Evolutionary conservation across 768 basidiomycete species (phyloP).

Genomic region (Austroboletus festivus): DNA sequence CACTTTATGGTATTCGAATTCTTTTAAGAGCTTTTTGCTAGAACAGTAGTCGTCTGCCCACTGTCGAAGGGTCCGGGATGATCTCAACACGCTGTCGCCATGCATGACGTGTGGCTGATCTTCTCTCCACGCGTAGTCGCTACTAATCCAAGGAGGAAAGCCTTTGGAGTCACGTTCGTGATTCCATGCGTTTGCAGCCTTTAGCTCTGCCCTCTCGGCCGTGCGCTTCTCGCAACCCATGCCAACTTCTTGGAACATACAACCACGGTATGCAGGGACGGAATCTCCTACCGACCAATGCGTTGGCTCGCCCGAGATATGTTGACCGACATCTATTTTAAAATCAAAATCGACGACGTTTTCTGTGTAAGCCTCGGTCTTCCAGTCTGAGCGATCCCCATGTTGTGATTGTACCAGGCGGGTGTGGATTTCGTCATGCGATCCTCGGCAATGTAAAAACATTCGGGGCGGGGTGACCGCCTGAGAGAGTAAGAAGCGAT

Average conservation of each 20-base stretch:
- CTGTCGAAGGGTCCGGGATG: constrained; percentile 60
- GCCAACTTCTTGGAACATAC: constrained; percentile 58
- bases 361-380: constrained; percentile 53
- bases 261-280: constrained; percentile 63
- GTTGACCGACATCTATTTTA: constrained; percentile 49
- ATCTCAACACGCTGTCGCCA: constrained; percentile 36
- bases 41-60: constrained; percentile 86
- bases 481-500: constrained; percentile 67
- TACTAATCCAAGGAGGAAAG: constrained; percentile 48
- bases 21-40: constrained; percentile 68
- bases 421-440: constrained; percentile 51
- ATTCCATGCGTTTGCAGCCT: constrained; percentile 43
- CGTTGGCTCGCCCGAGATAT: constrained; percentile 37
- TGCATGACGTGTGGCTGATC: constrained; percentile 28
- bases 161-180: constrained; percentile 45
- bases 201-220: constrained; percentile 42
- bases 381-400: constrained; percentile 34
- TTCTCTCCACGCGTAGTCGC: constrained; percentile 31
- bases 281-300: constrained; percentile 65
- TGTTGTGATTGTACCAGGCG: constrained; percentile 41
- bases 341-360: constrained; percentile 70
- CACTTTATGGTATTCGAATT: constrained; percentile 74
- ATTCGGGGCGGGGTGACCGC: constrained; percentile 44
- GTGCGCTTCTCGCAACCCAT: constrained; percentile 33
- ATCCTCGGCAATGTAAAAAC: constrained; percentile 49